A percentile compares a stretch with the other conserved stretches of the same genome.
These are phyloP conservation scores for Eutrema salsugineum DNA, from an alignment of 441 rosid genomes.

Conservation along the genomic window DNA sequence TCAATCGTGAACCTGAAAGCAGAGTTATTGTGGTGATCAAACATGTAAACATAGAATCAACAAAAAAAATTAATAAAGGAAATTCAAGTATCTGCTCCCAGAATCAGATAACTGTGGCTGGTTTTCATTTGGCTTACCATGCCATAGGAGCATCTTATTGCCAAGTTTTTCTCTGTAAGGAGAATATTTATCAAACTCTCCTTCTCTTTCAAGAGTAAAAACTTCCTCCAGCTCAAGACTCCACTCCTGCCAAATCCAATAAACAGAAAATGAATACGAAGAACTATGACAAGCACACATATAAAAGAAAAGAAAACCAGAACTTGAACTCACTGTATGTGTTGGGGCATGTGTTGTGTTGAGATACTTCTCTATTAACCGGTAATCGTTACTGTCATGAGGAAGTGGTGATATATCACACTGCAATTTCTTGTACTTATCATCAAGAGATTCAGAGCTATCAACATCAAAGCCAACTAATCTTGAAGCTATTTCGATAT, in stretches of 20 bases:
- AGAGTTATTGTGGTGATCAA: conserved; percentile 6
- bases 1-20: conserved; percentile 83
- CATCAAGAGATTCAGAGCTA: conserved; percentile 76
- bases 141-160: conserved; percentile 96
- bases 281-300: neutral
- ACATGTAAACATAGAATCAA: neutral
- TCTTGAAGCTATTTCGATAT: conserved; percentile 97
- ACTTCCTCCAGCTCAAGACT: conserved; percentile 93
- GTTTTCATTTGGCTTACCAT: conserved; percentile 48
- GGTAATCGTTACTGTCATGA: conserved; percentile 83
- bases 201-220: conserved; percentile 88
- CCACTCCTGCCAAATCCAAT: conserved; percentile 65
- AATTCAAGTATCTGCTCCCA: neutral
- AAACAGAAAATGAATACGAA: conserved; percentile 4
- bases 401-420: conserved; percentile 73
- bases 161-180: conserved; percentile 60
- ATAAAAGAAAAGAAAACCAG: neutral
- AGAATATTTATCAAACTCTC: conserved; percentile 82
- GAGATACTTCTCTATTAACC: conserved; percentile 74
- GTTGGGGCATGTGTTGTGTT: conserved; percentile 93
- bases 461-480: conserved; percentile 91
- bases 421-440: conserved; percentile 69
- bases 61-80: neutral
- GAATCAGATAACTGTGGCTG: neutral
- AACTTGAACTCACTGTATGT: conserved; percentile 60